phyloP scores from a whole-genome alignment of 2,329 filamentous ascomycete genomes.

The Cercospora sojina region DNA sequence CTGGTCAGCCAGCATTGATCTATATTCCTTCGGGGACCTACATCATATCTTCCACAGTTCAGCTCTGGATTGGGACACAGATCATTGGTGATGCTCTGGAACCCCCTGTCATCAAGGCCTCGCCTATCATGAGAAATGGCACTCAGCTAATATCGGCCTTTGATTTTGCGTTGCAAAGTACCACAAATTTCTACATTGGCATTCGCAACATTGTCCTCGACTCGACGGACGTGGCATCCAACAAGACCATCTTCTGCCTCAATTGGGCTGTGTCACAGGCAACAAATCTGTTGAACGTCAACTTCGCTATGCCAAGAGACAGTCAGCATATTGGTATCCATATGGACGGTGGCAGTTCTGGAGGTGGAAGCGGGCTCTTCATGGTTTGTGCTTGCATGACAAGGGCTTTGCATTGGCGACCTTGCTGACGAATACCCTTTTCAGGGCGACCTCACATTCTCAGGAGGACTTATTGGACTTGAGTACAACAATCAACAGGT shows the following conservation, averaged over 20 bases:
- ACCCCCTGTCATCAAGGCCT: conserved; percentile 66
- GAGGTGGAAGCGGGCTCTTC: conserved; percentile 29
- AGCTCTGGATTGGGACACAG: conserved; percentile 89
- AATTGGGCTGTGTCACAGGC: conserved; percentile 37
- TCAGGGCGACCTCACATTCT: conserved; percentile 54
- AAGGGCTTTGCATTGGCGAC: background rate
- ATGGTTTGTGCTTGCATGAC: conserved; percentile 26
- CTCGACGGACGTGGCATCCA: conserved; percentile 24
- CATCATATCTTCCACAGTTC: conserved; percentile 70
- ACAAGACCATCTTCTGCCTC: conserved; percentile 25
- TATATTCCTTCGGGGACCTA: conserved; percentile 34
- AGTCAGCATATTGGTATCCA: conserved; percentile 41
- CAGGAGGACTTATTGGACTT: conserved; percentile 58
- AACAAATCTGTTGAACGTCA: conserved; percentile 33
- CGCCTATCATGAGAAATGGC: conserved; percentile 22
- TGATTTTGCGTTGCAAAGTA: conserved; percentile 29
- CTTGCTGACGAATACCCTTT: background rate
- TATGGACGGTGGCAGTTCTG: conserved; percentile 34
- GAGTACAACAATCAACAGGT: conserved; percentile 58
- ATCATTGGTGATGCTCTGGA: conserved; percentile 75
- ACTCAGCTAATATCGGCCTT: conserved; percentile 27
- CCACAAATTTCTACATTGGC: conserved; percentile 34
- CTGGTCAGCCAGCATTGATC: conserved; percentile 56
- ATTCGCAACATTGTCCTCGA: conserved; percentile 35
- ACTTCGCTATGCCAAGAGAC: conserved; percentile 39